Evolutionary conservation across 805 yeast genomes (phyloP).

Genomic region (Yamadazyma scolyti): DNA sequence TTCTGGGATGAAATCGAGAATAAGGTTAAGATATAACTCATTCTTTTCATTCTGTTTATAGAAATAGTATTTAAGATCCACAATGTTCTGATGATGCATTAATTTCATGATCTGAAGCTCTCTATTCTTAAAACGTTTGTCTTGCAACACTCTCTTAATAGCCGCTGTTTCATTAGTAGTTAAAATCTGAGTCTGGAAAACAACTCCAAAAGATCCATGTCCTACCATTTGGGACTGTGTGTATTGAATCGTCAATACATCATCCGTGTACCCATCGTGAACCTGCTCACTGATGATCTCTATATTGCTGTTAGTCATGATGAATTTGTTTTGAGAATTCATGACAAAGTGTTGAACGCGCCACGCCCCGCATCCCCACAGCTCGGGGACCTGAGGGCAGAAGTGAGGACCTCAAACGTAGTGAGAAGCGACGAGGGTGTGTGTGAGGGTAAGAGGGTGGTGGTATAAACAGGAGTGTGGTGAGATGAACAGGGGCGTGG

Average conservation of each 20-base stretch:
- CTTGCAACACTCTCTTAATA: conserved; percentile 94
- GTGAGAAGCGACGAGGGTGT: no score
- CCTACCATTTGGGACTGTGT: conserved; percentile 89
- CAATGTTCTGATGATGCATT: conserved; percentile 81
- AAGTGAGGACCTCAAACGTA: no score
- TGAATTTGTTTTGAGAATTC: background rate
- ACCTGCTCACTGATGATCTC: conserved; percentile 60
- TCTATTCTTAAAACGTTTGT: conserved; percentile 88
- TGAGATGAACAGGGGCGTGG: no score
- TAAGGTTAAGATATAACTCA: conserved; percentile 83
- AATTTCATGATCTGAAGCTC: conserved; percentile 94
- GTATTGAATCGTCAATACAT: conserved; percentile 59
- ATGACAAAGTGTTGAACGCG: no score
- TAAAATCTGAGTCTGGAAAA: conserved; percentile 78
- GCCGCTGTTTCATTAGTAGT: conserved; percentile 83
- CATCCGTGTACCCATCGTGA: conserved; percentile 69
- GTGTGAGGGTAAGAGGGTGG: no score
- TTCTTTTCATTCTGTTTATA: conserved; percentile 69
- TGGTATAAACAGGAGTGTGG: no score
- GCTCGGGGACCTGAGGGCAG: no score
- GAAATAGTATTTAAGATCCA: conserved; percentile 82
- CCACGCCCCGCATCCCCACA: no score
- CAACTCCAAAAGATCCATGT: conserved; percentile 99
- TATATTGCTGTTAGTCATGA: conserved; percentile 14
- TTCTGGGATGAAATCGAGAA: conserved; percentile 93